Percentiles rank a stretch among this genome's conserved stretches.
Evolutionary conservation across 495 filamentous ascomycete genomes (phyloP).

Genomic region (Aspergillus heteromorphus): DNA sequence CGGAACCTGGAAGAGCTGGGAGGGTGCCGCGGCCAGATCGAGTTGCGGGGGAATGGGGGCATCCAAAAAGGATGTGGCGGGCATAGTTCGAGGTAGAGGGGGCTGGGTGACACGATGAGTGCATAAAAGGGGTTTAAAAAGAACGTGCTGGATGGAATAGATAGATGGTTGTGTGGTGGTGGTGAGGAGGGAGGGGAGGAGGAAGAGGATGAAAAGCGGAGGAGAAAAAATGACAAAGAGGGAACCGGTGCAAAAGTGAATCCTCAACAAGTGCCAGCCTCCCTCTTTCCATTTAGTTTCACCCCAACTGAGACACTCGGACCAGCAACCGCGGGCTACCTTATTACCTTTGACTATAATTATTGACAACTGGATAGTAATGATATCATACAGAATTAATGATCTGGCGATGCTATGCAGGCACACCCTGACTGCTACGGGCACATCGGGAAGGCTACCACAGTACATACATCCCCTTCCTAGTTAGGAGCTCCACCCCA

Average conservation of each 20-base stretch:
- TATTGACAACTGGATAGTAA: too few species aligned
- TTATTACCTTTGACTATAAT: too few species aligned
- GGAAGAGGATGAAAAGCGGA: constrained; percentile 1
- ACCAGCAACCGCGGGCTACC: too few species aligned
- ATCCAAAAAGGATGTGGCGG: constrained; percentile 45
- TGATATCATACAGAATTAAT: too few species aligned
- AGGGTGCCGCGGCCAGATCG: constrained; percentile 50
- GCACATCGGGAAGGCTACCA: too few species aligned
- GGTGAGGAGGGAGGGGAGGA: neutral
- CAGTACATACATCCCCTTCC: too few species aligned
- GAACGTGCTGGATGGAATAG: neutral
- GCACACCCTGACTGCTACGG: too few species aligned
- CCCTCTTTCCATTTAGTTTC: neutral
- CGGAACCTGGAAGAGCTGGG: constrained; percentile 65
- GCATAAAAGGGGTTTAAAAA: neutral
- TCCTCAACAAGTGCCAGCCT: neutral
- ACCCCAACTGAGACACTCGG: too few species aligned
- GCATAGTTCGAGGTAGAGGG: constrained; percentile 25
- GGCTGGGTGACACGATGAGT: neutral
- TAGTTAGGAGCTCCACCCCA: too few species aligned
- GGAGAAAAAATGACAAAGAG: constrained; percentile 3
- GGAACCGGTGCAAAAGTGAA: neutral
- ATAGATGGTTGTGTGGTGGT: constrained; percentile 1
- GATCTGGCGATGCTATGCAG: too few species aligned
- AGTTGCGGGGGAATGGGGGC: constrained; percentile 45